These are phyloP conservation scores for Aureobasidium uvarum DNA, from an alignment of 2,329 filamentous ascomycete genomes.

Conservation along the genomic window DNA sequence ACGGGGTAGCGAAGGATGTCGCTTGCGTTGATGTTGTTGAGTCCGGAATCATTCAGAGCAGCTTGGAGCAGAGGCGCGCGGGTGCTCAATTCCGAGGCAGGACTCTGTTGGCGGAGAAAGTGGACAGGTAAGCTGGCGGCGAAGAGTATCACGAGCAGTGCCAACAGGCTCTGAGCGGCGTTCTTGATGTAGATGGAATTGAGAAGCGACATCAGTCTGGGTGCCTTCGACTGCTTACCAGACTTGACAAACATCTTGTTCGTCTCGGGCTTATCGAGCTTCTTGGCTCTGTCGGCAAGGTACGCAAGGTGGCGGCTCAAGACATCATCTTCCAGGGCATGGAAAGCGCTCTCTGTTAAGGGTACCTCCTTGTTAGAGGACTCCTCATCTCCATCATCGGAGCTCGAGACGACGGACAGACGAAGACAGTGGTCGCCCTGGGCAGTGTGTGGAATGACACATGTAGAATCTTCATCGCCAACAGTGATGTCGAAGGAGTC, in stretches of 20 bases:
- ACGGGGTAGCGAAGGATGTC: constrained; percentile 22
- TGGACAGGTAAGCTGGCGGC: background rate
- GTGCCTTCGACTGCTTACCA: background rate
- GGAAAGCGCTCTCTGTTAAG: constrained; percentile 1
- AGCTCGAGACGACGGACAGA: background rate
- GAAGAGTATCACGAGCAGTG: background rate
- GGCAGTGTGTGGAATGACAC: background rate
- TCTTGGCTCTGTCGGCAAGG: background rate
- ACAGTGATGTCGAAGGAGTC: background rate
- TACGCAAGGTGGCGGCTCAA: constrained; percentile 20
- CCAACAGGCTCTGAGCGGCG: background rate
- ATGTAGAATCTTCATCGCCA: background rate
- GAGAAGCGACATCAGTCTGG: background rate
- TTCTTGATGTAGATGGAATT: background rate
- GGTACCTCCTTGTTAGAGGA: background rate
- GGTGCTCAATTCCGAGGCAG: constrained; percentile 1
- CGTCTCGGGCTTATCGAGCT: background rate
- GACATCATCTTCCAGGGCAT: constrained; percentile 6
- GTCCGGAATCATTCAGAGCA: constrained; percentile 14
- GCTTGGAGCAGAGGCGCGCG: constrained; percentile 5
- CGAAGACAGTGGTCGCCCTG: constrained; percentile 14
- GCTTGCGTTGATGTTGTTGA: constrained; percentile 15
- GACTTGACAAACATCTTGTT: background rate
- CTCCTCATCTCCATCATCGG: background rate
- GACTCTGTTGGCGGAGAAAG: background rate